These are phyloP conservation scores for Blastocystis sp. DNA, from an alignment of 352 stramenopile species.

Conservation along the genomic window DNA sequence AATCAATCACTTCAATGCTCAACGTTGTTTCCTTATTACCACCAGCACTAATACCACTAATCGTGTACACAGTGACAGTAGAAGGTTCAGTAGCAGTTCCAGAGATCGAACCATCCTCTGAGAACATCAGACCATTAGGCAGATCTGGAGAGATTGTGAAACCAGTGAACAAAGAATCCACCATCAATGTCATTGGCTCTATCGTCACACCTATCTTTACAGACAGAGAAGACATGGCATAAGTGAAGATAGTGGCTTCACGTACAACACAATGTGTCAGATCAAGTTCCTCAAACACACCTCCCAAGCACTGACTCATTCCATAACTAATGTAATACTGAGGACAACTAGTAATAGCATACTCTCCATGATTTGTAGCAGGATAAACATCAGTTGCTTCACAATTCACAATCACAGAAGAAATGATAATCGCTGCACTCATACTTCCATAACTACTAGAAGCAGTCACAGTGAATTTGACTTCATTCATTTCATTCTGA, in stretches of 20 bases:
- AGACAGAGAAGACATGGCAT: not conserved
- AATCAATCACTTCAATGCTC: not conserved
- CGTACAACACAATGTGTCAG: not conserved
- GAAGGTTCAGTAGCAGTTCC: not conserved
- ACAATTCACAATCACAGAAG: not conserved
- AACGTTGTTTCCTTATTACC: not conserved
- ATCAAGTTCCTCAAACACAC: not conserved
- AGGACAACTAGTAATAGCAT: not conserved
- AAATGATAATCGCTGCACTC: not conserved
- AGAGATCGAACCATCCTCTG: not conserved
- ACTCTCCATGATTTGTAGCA: not conserved
- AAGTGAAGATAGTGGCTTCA: not conserved
- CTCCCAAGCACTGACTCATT: not conserved
- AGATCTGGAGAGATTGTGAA: not conserved
- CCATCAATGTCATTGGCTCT: not conserved
- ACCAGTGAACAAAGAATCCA: not conserved
- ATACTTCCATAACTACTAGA: not conserved
- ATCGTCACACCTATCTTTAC: not conserved
- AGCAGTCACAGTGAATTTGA: not conserved
- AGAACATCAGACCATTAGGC: not conserved
- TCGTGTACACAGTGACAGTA: not conserved
- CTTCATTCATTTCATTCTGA: not conserved
- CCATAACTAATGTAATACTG: not conserved
- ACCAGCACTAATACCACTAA: not conserved
- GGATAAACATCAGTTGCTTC: not conserved